These are phyloP conservation scores for Abrus pulchellus DNA, from an alignment of 306 rosid genomes.

Conservation along the genomic window DNA sequence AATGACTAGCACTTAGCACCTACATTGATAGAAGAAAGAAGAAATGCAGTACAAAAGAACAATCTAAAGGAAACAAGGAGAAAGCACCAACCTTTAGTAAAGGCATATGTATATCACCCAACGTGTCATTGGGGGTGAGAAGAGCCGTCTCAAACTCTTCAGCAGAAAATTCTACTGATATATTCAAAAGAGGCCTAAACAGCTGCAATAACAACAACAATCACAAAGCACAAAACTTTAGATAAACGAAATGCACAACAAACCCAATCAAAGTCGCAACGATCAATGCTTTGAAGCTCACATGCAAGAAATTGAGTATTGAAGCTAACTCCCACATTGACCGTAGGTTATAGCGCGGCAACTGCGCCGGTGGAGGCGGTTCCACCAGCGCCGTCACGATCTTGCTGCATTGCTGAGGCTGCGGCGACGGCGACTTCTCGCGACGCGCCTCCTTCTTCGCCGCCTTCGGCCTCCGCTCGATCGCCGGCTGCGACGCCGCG, in stretches of 20 bases:
- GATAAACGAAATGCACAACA: conserved; percentile 25
- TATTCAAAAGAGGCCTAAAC: conserved; percentile 82
- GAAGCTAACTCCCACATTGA: conserved; percentile 97
- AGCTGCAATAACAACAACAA: conserved; percentile 56
- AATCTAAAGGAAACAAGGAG: background rate
- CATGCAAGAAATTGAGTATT: conserved; percentile 87
- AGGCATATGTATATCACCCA: conserved; percentile 89
- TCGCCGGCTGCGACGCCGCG: conserved; percentile 56
- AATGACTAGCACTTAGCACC: conserved; percentile 3
- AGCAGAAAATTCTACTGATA: conserved; percentile 77
- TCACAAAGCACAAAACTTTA: conserved; percentile 25
- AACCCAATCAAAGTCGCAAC: conserved; percentile 21
- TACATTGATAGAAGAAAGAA: conserved; percentile 39
- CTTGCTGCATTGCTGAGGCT: conserved; percentile 75
- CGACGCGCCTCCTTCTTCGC: conserved; percentile 56
- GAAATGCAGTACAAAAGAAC: conserved; percentile 9
- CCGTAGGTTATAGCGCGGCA: conserved; percentile 89
- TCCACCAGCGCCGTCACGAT: conserved; percentile 80
- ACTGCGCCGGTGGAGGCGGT: conserved; percentile 78
- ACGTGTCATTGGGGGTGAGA: conserved; percentile 84
- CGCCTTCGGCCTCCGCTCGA: conserved; percentile 56
- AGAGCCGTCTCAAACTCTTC: conserved; percentile 97
- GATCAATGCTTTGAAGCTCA: conserved; percentile 61
- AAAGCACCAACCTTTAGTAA: conserved; percentile 83
- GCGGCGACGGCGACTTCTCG: conserved; percentile 47